These are phyloP conservation scores for Agaricus sinodeliciosus DNA, from an alignment of 768 basidiomycete species.

Conservation along the genomic window DNA sequence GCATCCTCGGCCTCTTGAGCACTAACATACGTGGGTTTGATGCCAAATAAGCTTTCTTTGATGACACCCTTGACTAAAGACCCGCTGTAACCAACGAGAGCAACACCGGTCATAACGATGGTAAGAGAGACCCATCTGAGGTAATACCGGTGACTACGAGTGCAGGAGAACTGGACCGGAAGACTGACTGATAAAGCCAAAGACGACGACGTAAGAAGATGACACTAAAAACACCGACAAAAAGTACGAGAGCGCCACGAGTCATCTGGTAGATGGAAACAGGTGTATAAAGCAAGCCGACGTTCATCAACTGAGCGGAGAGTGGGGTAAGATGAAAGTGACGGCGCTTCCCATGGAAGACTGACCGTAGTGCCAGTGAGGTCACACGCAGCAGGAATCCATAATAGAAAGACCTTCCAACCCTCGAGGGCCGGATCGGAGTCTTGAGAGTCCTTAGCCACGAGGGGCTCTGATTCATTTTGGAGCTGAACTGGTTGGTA, in stretches of 20 bases:
- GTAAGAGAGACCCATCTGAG: constrained; percentile 84
- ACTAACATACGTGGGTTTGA: constrained; percentile 28
- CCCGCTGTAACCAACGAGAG: constrained; percentile 82
- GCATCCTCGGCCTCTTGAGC: constrained; percentile 46
- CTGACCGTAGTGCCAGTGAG: constrained; percentile 86
- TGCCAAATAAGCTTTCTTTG: constrained; percentile 33
- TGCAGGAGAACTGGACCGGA: constrained; percentile 1
- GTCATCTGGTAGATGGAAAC: constrained; percentile 99
- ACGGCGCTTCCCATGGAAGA: constrained; percentile 16
- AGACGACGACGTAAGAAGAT: constrained; percentile 82
- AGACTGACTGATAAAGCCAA: constrained; percentile 78
- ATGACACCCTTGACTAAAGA: constrained; percentile 76
- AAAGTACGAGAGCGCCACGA: constrained; percentile 86
- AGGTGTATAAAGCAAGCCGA: constrained; percentile 92
- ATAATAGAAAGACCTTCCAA: constrained; percentile 68
- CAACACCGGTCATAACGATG: constrained; percentile 82
- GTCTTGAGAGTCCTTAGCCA: constrained; percentile 23
- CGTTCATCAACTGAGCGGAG: constrained; percentile 73
- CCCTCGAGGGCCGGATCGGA: constrained; percentile 38
- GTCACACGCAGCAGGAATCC: constrained; percentile 87
- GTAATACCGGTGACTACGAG: constrained; percentile 4
- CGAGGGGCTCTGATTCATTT: constrained; percentile 31
- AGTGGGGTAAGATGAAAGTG: constrained; percentile 21
- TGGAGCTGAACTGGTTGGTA: constrained; percentile 45
- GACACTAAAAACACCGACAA: constrained; percentile 88